Conservation (phyloP, 768 basidiomycete genomes). For the Lactarius tabidus region DNA sequence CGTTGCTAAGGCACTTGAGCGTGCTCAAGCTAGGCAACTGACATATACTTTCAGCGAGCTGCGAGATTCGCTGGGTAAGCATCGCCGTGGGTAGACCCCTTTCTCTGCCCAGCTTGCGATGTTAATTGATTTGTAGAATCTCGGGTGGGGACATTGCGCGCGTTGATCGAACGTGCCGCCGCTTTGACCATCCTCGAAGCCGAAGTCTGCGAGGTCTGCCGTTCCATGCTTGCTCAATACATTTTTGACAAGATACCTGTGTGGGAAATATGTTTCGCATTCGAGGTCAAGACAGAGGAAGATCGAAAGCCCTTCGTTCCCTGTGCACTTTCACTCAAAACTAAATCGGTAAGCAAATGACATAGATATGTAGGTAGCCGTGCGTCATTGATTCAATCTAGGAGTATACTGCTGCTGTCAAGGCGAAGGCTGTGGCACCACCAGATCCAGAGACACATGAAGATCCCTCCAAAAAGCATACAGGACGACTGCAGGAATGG, state of each 20-base stretch:
- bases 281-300: constrained; percentile 18
- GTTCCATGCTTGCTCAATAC: background rate
- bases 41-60: constrained; percentile 57
- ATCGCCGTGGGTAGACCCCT: constrained; percentile 56
- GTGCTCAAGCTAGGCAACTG: constrained; percentile 56
- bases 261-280: constrained; percentile 26
- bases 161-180: constrained; percentile 65
- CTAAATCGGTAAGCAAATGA: constrained; percentile 11
- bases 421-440: background rate
- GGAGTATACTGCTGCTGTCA: constrained; percentile 28
- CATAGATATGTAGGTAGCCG: background rate
- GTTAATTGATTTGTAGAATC: constrained; percentile 48
- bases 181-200: constrained; percentile 9
- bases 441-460: background rate
- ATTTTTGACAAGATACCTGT: constrained; percentile 17
- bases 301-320: constrained; percentile 19
- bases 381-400: constrained; percentile 5
- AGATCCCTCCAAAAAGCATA: constrained; percentile 28
- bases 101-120: background rate
- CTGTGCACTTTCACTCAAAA: constrained; percentile 20
- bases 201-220: constrained; percentile 24
- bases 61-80: constrained; percentile 49
- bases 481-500: constrained; percentile 11
- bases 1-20: constrained; percentile 69
- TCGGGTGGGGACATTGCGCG: constrained; percentile 74